Percentiles rank a stretch among this genome's conserved stretches.
These are phyloP conservation scores for Cryptococcus sp. DNA, from an alignment of 1,284 basidiomycete species.

Conservation along the genomic window DNA sequence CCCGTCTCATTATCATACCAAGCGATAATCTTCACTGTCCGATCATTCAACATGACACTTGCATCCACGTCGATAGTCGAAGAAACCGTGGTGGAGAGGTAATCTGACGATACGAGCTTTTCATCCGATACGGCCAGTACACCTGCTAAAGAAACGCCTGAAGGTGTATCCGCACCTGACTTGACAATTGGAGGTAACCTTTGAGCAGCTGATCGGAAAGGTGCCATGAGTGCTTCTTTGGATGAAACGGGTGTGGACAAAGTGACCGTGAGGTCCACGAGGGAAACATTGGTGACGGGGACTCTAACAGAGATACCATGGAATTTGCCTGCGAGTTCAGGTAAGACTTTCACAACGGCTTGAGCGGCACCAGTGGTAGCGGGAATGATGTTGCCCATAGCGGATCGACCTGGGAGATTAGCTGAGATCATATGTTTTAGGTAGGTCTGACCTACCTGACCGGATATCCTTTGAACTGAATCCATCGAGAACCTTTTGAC, in stretches of 20 bases:
- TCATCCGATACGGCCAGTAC: slow-evolving; percentile 45
- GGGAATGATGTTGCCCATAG: slow-evolving; percentile 47
- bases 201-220: slow-evolving; percentile 39
- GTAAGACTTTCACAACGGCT: slow-evolving; percentile 47
- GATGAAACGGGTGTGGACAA: slow-evolving; percentile 34
- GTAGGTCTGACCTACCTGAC: slow-evolving; percentile 22
- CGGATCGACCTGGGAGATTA: slow-evolving; percentile 31
- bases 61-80: slow-evolving; percentile 46
- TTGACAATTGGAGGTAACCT: slow-evolving; percentile 4
- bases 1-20: slow-evolving; percentile 49
- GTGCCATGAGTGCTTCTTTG: slow-evolving; percentile 43
- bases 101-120: slow-evolving; percentile 48
- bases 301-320: slow-evolving; percentile 48
- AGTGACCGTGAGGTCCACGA: slow-evolving; percentile 49
- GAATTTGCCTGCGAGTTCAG: slow-evolving; percentile 48
- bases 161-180: slow-evolving; percentile 3
- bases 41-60: slow-evolving; percentile 38
- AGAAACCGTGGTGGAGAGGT: slow-evolving; percentile 35
- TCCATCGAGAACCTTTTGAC: slow-evolving; percentile 48
- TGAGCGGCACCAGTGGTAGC: slow-evolving; percentile 46
- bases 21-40: slow-evolving; percentile 44
- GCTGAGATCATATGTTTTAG: background rate
- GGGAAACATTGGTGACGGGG: slow-evolving; percentile 48
- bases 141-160: slow-evolving; percentile 18
- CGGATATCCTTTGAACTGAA: slow-evolving; percentile 47